A percentile compares a stretch with the other conserved stretches of the same genome.
Conservation (phyloP, 2,329 filamentous ascomycete species). For the Diaporthe citrichinensis region DNA sequence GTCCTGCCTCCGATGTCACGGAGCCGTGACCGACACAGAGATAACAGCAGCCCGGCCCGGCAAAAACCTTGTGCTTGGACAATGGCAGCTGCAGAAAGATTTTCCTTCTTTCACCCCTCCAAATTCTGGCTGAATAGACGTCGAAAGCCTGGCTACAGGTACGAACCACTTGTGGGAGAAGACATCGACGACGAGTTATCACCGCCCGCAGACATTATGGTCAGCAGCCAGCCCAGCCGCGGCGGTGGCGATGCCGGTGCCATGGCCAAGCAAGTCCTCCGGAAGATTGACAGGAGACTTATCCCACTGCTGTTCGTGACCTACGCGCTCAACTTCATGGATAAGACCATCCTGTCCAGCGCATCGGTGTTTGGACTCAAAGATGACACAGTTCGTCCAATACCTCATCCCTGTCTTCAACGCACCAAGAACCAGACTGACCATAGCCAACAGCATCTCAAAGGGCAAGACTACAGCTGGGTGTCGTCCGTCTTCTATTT, state of each 20-base stretch:
- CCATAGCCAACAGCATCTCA: slow-evolving; percentile 48
- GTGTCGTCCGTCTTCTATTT: slow-evolving; percentile 62
- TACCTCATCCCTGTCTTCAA: not conserved
- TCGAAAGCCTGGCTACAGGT: slow-evolving; percentile 5
- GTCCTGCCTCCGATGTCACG: slow-evolving; percentile 5
- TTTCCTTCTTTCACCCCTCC: not conserved
- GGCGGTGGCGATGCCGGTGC: slow-evolving; percentile 39
- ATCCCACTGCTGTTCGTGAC: slow-evolving; percentile 70
- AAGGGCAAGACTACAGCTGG: slow-evolving; percentile 61
- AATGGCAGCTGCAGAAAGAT: slow-evolving; percentile 31
- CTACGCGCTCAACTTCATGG: slow-evolving; percentile 74
- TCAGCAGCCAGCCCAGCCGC: slow-evolving; percentile 17
- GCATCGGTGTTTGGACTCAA: slow-evolving; percentile 70
- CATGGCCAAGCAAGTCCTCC: slow-evolving; percentile 56
- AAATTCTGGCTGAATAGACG: not conserved
- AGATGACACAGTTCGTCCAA: slow-evolving; percentile 57
- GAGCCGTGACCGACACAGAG: slow-evolving; percentile 14
- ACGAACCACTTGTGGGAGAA: slow-evolving; percentile 19
- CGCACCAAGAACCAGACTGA: not conserved
- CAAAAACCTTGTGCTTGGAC: slow-evolving; percentile 15
- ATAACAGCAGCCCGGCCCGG: slow-evolving; percentile 27
- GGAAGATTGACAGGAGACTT: slow-evolving; percentile 69
- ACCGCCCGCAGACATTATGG: slow-evolving; percentile 22
- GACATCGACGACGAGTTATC: slow-evolving; percentile 30
- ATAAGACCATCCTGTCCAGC: slow-evolving; percentile 70